Conservation (phyloP, 2,329 filamentous ascomycete species). For the Nectriaceae sp. region DNA sequence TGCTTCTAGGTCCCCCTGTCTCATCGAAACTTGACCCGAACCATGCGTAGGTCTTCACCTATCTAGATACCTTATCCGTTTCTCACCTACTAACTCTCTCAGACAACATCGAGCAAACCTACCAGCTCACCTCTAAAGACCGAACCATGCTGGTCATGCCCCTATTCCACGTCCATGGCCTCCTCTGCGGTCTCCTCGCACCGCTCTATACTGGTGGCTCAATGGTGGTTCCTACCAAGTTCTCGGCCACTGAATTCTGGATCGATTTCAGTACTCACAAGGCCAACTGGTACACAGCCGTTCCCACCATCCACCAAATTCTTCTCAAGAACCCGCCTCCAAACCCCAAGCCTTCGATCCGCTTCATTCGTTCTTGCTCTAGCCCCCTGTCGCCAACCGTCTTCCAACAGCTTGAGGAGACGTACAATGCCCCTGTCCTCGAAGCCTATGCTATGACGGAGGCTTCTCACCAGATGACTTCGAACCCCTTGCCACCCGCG, state of each 20-base stretch:
- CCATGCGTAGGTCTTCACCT: conserved; percentile 60
- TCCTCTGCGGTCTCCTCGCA: conserved; percentile 79
- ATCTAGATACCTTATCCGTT: conserved; percentile 23
- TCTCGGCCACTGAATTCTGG: conserved; percentile 86
- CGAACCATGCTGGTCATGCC: conserved; percentile 89
- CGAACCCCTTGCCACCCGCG: conserved; percentile 68
- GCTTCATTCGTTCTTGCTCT: conserved; percentile 87
- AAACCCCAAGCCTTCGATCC: conserved; percentile 68
- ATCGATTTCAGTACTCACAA: conserved; percentile 69
- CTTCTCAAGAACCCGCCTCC: conserved; percentile 74
- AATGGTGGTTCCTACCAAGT: conserved; percentile 75
- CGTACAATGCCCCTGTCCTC: conserved; percentile 77
- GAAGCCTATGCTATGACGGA: conserved; percentile 95
- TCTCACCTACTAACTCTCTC: conserved; percentile 7
- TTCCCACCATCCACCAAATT: conserved; percentile 92
- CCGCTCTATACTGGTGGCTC: conserved; percentile 76
- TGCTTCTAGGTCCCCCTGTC: conserved; percentile 67
- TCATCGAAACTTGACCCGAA: conserved; percentile 77
- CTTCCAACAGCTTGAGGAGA: conserved; percentile 76
- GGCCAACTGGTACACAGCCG: conserved; percentile 90
- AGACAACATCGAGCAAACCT: conserved; percentile 79
- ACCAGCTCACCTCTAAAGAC: conserved; percentile 69
- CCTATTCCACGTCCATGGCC: conserved; percentile 87
- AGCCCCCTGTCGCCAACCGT: conserved; percentile 80
- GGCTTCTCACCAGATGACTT: conserved; percentile 83